These are phyloP conservation scores for Penicillium concentricum DNA, from an alignment of 2,329 filamentous ascomycete genomes.

Conservation along the genomic window DNA sequence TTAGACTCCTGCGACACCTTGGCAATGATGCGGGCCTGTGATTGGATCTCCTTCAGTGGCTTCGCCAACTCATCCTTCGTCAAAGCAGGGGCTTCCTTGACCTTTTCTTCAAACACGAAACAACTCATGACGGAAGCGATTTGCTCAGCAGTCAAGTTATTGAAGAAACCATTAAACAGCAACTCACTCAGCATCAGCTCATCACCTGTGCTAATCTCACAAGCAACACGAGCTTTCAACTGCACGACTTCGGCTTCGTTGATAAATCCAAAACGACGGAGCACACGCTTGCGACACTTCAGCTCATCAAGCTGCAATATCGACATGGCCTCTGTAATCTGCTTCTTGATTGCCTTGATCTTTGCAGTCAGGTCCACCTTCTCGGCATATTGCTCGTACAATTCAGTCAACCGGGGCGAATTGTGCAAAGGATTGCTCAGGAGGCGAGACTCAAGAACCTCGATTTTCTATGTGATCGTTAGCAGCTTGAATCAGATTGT, in stretches of 20 bases:
- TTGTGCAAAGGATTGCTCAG: conserved; percentile 88
- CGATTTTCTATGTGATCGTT: conserved; percentile 71
- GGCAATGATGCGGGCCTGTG: conserved; percentile 81
- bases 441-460: conserved; percentile 88
- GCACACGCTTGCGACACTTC: conserved; percentile 90
- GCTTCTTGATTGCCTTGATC: conserved; percentile 85
- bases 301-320: conserved; percentile 94
- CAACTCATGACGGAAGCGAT: conserved; percentile 83
- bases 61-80: conserved; percentile 78
- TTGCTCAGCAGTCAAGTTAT: conserved; percentile 84
- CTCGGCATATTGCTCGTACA: conserved; percentile 82
- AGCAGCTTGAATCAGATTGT: conserved; percentile 7
- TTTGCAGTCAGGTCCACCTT: conserved; percentile 75
- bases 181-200: conserved; percentile 91
- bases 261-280: conserved; percentile 91
- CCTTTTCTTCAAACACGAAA: conserved; percentile 98
- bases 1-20: conserved; percentile 96
- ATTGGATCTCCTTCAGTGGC: conserved; percentile 81
- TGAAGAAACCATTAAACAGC: conserved; percentile 97
- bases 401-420: conserved; percentile 75
- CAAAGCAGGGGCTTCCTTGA: conserved; percentile 67
- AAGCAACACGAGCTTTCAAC: conserved; percentile 94
- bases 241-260: conserved; percentile 94
- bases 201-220: conserved; percentile 95
- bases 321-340: conserved; percentile 78